These are phyloP conservation scores for Pontederia paniculata DNA, from an alignment of 176 grass and related monocot genomes.

Conservation along the genomic window DNA sequence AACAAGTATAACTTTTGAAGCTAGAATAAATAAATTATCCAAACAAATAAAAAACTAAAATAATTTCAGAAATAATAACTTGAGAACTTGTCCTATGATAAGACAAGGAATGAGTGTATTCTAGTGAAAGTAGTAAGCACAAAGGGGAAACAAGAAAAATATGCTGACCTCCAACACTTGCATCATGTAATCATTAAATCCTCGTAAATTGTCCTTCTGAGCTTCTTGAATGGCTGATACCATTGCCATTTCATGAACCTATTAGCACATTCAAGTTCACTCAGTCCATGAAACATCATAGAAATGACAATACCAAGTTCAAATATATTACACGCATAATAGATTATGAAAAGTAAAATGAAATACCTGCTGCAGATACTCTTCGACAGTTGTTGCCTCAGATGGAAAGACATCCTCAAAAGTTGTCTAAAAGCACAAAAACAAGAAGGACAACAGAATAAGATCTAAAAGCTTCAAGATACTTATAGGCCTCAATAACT, in stretches of 20 bases:
- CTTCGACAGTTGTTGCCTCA: constrained; percentile 78
- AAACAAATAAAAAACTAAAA: no score
- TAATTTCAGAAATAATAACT: no score
- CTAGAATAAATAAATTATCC: no score
- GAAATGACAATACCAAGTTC: not conserved
- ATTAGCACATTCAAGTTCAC: constrained; percentile 16
- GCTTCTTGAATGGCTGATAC: constrained; percentile 98
- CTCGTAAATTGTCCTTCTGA: constrained; percentile 95
- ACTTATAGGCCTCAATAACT: no score
- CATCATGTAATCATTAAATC: constrained; percentile 93
- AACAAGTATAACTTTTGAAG: no score
- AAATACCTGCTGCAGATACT: constrained; percentile 84
- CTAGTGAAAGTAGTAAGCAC: not conserved
- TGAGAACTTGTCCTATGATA: no score
- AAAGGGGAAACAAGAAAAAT: constrained; percentile 10
- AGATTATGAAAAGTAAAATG: not conserved
- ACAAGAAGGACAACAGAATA: not conserved
- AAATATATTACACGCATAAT: not conserved
- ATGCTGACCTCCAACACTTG: constrained; percentile 74
- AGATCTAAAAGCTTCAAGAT: no score
- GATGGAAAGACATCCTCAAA: constrained; percentile 98
- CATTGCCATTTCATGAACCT: constrained; percentile 95
- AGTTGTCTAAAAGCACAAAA: constrained; percentile 46
- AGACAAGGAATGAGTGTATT: no score
- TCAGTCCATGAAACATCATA: not conserved